A percentile compares a stretch with the other conserved stretches of the same genome.
Conservation (phyloP, 2,329 filamentous ascomycete species). For the Aspergillus sp. region DNA sequence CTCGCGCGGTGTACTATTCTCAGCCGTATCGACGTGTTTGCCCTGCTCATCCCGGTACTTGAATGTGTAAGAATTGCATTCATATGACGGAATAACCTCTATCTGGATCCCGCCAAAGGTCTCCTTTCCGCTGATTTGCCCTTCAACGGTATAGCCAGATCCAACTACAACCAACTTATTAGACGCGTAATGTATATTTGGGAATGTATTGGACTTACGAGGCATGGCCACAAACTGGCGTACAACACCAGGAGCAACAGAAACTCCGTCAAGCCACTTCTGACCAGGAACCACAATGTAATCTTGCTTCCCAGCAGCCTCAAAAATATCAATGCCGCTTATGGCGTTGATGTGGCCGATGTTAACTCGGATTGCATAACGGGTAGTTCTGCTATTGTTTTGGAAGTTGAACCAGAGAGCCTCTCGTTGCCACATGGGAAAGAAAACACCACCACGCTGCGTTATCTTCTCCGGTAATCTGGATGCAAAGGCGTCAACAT, state of each 20-base stretch:
- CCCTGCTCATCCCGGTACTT: not conserved
- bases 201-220: not conserved
- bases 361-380: not conserved
- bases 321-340: not conserved
- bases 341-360: not conserved
- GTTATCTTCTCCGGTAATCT: not conserved
- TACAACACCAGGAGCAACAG: not conserved
- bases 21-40: not conserved
- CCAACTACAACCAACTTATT: not conserved
- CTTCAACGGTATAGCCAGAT: not conserved
- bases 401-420: not conserved
- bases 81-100: not conserved
- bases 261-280: not conserved
- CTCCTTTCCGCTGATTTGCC: conserved; percentile 1
- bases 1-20: not conserved
- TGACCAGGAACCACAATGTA: not conserved
- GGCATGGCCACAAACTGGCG: conserved; percentile 1
- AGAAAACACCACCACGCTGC: not conserved
- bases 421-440: conserved; percentile 2
- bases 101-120: not conserved
- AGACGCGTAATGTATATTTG: not conserved
- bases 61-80: not conserved
- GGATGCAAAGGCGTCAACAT: not conserved
- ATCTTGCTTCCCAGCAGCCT: not conserved
- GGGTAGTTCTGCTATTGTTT: not conserved